Conservation (phyloP, 345 rosid genomes). For the Eucalyptus pauciflora region DNA sequence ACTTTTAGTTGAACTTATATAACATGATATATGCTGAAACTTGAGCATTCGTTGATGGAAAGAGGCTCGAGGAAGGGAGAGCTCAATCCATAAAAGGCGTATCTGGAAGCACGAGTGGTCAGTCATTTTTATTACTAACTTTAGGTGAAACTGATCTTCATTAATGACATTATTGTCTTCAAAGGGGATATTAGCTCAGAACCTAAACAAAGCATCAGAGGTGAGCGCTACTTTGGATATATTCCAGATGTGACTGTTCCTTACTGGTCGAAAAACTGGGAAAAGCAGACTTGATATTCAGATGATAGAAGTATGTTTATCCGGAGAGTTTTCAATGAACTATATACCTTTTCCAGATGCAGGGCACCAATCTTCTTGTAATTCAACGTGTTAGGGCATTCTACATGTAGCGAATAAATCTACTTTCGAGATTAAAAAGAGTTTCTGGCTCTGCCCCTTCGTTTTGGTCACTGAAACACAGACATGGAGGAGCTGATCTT, state of each 20-base stretch:
- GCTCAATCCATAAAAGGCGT: neutral
- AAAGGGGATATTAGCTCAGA: neutral
- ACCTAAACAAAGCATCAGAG: neutral
- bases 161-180: neutral
- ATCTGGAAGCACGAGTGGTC: neutral
- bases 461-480: neutral
- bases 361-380: neutral
- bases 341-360: neutral
- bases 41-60: neutral
- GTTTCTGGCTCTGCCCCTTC: neutral
- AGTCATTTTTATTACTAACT: neutral
- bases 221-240: neutral
- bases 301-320: neutral
- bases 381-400: neutral
- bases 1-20: neutral
- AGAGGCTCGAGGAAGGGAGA: neutral
- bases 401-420: neutral
- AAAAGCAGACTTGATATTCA: neutral
- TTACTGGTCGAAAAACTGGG: neutral
- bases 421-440: neutral
- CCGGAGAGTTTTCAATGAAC: neutral
- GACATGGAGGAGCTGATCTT: neutral
- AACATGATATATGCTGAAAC: neutral
- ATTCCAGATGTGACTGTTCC: neutral
- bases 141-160: neutral